A percentile compares a stretch with the other conserved stretches of the same genome.
Conservation (phyloP, 345 rosid genomes). For the Lumnitzera racemosa region DNA sequence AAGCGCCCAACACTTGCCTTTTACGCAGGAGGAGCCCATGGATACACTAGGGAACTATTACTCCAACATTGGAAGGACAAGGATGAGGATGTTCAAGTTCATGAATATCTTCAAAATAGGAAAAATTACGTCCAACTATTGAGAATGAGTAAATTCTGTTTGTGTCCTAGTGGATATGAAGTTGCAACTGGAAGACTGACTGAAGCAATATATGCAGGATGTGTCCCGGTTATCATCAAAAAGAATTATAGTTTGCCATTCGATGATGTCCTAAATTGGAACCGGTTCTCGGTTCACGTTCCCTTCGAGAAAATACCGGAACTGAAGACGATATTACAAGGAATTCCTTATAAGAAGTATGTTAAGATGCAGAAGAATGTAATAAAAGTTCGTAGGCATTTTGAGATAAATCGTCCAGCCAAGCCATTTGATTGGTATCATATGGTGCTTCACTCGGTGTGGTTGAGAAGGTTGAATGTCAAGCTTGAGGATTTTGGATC, state of each 20-base stretch:
- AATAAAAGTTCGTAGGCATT: slow-evolving; percentile 35
- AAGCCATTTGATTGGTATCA: slow-evolving; percentile 42
- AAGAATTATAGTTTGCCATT: slow-evolving; percentile 40
- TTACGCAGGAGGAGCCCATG: slow-evolving; percentile 64
- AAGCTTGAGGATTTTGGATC: slow-evolving; percentile 6
- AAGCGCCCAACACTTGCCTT: slow-evolving; percentile 50
- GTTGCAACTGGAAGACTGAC: slow-evolving; percentile 56
- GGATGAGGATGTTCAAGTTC: slow-evolving; percentile 44
- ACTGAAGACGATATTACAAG: slow-evolving; percentile 38
- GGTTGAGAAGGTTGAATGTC: slow-evolving; percentile 54
- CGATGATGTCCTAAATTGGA: slow-evolving; percentile 48
- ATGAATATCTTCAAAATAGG: slow-evolving; percentile 23
- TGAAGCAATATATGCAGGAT: slow-evolving; percentile 34
- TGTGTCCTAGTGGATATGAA: slow-evolving; percentile 60
- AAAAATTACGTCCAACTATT: slow-evolving; percentile 28
- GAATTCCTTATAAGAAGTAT: slow-evolving; percentile 28
- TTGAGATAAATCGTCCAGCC: slow-evolving; percentile 41
- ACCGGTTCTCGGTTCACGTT: slow-evolving; percentile 30
- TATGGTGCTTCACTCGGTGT: slow-evolving; percentile 56
- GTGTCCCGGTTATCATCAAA: slow-evolving; percentile 41
- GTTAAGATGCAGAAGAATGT: slow-evolving; percentile 32
- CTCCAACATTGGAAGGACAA: slow-evolving; percentile 58
- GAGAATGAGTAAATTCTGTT: slow-evolving; percentile 49
- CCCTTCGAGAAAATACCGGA: slow-evolving; percentile 27
- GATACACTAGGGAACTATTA: slow-evolving; percentile 36